phyloP scores from a whole-genome alignment of 306 rosid genomes.

The Castanea crenata region DNA sequence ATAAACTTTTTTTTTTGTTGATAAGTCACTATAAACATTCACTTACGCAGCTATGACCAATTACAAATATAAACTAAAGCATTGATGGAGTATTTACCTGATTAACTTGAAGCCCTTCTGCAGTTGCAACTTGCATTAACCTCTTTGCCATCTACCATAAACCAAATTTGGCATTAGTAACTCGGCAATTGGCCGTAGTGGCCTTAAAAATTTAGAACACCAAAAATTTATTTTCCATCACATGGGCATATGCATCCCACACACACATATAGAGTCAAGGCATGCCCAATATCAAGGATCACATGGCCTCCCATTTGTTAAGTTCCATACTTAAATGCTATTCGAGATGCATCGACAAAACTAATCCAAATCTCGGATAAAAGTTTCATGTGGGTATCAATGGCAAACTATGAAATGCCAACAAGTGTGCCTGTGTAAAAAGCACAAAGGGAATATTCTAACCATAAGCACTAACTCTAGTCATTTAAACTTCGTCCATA shows the following conservation, averaged over 20 bases:
- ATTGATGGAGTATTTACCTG: slow-evolving; percentile 49
- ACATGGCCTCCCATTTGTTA: not conserved
- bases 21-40: not conserved
- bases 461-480: not conserved
- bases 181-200: not conserved
- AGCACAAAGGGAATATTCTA: not conserved
- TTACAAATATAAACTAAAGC: slow-evolving; percentile 21
- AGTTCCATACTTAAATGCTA: not conserved
- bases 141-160: slow-evolving; percentile 84
- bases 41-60: slow-evolving; percentile 8
- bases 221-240: not conserved
- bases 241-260: not conserved
- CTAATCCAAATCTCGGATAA: not conserved
- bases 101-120: slow-evolving; percentile 85
- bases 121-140: slow-evolving; percentile 72
- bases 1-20: not conserved
- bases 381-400: not conserved
- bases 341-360: not conserved
- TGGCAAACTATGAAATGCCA: not conserved
- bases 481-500: slow-evolving; percentile 56
- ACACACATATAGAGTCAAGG: not conserved
- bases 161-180: slow-evolving; percentile 21
- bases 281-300: not conserved
- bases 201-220: not conserved
- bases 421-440: not conserved